Conservation (phyloP, 2,329 filamentous ascomycete genomes). For the Verticillium albo-atrum region DNA sequence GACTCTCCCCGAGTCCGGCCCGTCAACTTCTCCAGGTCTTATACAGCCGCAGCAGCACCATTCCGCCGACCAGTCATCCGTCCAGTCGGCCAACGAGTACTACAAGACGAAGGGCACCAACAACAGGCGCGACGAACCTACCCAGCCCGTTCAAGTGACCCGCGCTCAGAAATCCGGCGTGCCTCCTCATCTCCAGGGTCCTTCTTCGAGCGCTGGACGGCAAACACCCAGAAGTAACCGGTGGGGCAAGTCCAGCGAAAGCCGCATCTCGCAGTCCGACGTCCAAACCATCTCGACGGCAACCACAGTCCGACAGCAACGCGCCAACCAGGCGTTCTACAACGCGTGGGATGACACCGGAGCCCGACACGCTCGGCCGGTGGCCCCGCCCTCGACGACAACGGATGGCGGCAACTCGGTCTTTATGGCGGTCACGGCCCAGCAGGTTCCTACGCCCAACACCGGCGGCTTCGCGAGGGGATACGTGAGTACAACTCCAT, state of each 20-base stretch:
- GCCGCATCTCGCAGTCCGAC: not conserved
- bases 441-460: not conserved
- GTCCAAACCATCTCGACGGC: constrained; percentile 21
- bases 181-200: not conserved
- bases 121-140: not conserved
- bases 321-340: constrained; percentile 8
- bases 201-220: not conserved
- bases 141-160: not conserved
- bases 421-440: not conserved
- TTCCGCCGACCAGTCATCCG: not conserved
- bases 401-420: not conserved
- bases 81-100: not conserved
- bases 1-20: not conserved
- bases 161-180: not conserved
- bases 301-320: constrained; percentile 18
- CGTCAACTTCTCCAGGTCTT: not conserved
- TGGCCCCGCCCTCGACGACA: not conserved
- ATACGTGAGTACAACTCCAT: not conserved
- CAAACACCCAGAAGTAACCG: not conserved
- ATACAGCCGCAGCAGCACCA: not conserved
- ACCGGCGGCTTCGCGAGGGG: not conserved
- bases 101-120: not conserved
- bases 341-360: constrained; percentile 27
- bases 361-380: constrained; percentile 6
- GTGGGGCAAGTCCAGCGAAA: not conserved